These are phyloP conservation scores for Phialemoniopsis sp. DNA, from an alignment of 2,329 filamentous ascomycete genomes.

Conservation along the genomic window DNA sequence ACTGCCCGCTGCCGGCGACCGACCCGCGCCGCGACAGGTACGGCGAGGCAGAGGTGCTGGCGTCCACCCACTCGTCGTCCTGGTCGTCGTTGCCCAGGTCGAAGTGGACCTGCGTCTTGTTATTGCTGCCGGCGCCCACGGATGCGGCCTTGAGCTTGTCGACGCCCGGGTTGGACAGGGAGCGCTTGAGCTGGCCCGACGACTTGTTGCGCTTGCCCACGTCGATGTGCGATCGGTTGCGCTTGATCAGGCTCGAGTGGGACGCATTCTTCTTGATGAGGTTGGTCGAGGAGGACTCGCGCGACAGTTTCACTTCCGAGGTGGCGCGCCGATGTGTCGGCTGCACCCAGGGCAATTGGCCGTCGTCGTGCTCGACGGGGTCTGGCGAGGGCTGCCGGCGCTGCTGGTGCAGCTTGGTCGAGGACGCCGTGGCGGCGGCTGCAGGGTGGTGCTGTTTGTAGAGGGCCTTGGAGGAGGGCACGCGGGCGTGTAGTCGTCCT, in stretches of 20 bases:
- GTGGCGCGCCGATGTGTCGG: conserved; percentile 42
- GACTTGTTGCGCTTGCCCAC: conserved; percentile 47
- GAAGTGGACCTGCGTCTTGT: conserved; percentile 56
- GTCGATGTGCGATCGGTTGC: conserved; percentile 56
- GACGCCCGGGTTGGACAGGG: conserved; percentile 44
- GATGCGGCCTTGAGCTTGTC: conserved; percentile 30
- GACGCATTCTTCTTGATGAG: conserved; percentile 50
- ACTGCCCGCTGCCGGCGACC: conserved; percentile 43
- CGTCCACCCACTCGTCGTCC: conserved; percentile 65
- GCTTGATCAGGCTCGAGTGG: conserved; percentile 47
- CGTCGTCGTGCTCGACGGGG: conserved; percentile 12
- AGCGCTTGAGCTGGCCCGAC: conserved; percentile 47
- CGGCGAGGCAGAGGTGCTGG: conserved; percentile 59
- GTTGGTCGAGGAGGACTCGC: conserved; percentile 36
- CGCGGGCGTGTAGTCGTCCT: conserved; percentile 44
- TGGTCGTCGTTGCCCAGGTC: conserved; percentile 51
- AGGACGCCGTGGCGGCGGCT: conserved; percentile 15
- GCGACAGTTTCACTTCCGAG: conserved; percentile 43
- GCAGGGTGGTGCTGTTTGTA: conserved; percentile 32
- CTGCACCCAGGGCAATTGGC: conserved; percentile 4
- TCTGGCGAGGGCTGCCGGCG: conserved; percentile 28
- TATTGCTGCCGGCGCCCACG: conserved; percentile 10
- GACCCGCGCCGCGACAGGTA: conserved; percentile 48
- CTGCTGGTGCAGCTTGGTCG: conserved; percentile 13
- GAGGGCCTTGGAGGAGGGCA: conserved; percentile 47